Evolutionary conservation across 345 rosid genomes (phyloP), one percentile per base, ranked within the genome.

Genomic region (Adansonia digitata): DNA sequence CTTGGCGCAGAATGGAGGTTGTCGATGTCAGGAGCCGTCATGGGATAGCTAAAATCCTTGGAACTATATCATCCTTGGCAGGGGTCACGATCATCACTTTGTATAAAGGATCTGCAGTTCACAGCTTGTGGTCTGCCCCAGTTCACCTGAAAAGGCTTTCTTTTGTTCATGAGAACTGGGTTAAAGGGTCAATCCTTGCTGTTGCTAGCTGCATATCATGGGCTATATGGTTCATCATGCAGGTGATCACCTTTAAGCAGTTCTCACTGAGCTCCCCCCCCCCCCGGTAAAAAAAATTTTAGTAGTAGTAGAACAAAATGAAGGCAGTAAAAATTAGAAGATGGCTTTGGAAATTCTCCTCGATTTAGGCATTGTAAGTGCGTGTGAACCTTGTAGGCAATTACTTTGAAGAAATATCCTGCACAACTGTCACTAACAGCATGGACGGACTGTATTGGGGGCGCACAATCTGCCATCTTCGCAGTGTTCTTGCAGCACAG

Each of bases 181-280:
- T 86, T n/a, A 82, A 82, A 75, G 95, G 90, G 24, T 82, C 95
- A 18, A 35, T 88, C 48, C 87, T 90, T 52, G 65, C 84, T 0
- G 79, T 85, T 70, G 83, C 82, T 2, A 84, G 90, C 76, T 85
- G 94, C 82, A 31, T 88, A 65, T 18, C 85, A 22, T 90, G 87
- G 86, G 84, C 90, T 7, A 0, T 79, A 0, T 81, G 88, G 89
- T 90, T 67, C 71, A 88, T 88, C 53, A 83, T 90, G 92, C 94
- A 90, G 90, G 90, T 87, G 29, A 8, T 63, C 48, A 4, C 48
- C 2, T 43, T 43, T 43, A 43, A 8, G 14, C 17, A 43, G 48
- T 43, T 43, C 3, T 43, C 0, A 43, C 14, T 12, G 48, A 12
- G 14, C 13, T 43, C 48, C 11, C 11, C 13, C 11, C 11, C 11